Conservation (phyloP, 371 early-diverging fungal genomes). For the Syncephalastrum contaminatum region DNA sequence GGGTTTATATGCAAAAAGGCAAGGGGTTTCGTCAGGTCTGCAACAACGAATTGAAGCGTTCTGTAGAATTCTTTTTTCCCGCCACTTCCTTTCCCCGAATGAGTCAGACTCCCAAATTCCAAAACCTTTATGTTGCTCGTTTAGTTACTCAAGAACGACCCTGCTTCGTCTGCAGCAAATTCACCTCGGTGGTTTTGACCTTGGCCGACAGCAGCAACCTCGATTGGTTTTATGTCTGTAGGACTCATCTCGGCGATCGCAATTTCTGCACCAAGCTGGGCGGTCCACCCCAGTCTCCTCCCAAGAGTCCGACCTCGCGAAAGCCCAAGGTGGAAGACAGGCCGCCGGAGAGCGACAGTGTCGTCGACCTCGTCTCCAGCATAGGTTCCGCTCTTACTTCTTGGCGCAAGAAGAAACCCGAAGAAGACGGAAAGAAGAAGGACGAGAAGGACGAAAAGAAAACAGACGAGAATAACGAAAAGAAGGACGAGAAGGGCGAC, state of each 20-base stretch:
- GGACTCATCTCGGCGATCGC: conserved; percentile 40
- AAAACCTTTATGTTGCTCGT: conserved; percentile 56
- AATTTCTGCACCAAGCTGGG: conserved; percentile 43
- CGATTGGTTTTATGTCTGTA: conserved; percentile 61
- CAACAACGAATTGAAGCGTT: too few relatives aligned
- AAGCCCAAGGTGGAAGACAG: conserved; percentile 18
- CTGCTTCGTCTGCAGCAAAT: conserved; percentile 61
- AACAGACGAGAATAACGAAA: conserved; percentile 6
- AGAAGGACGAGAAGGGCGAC: conserved; percentile 14
- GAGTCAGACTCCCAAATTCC: conserved; percentile 21
- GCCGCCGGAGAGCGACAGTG: conserved; percentile 43
- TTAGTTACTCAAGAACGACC: conserved; percentile 55
- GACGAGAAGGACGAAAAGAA: conserved; percentile 13
- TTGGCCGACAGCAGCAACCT: conserved; percentile 51
- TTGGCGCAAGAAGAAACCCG: conserved; percentile 30
- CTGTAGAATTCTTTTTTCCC: too few relatives aligned
- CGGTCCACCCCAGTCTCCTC: conserved; percentile 11
- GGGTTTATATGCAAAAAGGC: too few relatives aligned
- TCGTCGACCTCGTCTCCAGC: conserved; percentile 37
- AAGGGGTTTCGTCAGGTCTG: too few relatives aligned
- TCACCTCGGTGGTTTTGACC: conserved; percentile 53
- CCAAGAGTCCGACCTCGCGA: conserved; percentile 11
- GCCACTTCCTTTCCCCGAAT: conserved; percentile 1
- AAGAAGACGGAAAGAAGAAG: conserved; percentile 14
- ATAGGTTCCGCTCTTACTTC: conserved; percentile 46